Conservation (phyloP, 805 yeast species). For the Jamesozyma gamospora region DNA sequence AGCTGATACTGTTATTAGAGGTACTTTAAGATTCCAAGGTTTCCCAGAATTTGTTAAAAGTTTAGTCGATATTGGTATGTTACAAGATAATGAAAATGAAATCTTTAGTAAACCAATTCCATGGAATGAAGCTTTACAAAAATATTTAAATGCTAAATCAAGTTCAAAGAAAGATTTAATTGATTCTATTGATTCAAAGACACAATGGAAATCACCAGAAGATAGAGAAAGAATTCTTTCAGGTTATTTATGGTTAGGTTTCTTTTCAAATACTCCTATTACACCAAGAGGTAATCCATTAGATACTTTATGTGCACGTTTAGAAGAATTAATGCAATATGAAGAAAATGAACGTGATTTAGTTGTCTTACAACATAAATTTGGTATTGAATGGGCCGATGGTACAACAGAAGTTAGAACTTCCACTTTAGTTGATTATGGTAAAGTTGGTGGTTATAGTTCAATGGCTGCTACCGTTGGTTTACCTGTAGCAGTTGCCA, state of each 20-base stretch:
- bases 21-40: conserved; percentile 95
- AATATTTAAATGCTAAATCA: conserved; percentile 66
- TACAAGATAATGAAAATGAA: conserved; percentile 63
- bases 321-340: conserved; percentile 92
- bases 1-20: conserved; percentile 93
- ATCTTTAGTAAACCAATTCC: conserved; percentile 49
- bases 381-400: conserved; percentile 93
- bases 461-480: conserved; percentile 99
- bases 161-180: conserved; percentile 61
- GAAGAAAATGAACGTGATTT: conserved; percentile 92
- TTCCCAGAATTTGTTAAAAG: conserved; percentile 97
- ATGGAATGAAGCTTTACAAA: conserved; percentile 84
- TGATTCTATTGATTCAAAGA: conserved; percentile 63
- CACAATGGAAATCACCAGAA: conserved; percentile 68
- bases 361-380: conserved; percentile 93
- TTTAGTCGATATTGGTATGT: conserved; percentile 86
- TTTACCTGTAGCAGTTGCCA: conserved; percentile 96
- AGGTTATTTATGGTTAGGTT: conserved; percentile 91
- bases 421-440: conserved; percentile 89
- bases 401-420: conserved; percentile 88
- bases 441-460: conserved; percentile 79
- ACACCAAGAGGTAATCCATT: conserved; percentile 89
- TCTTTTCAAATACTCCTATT: conserved; percentile 66
- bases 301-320: conserved; percentile 93
- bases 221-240: conserved; percentile 79